Evolutionary conservation across 495 filamentous ascomycete species (phyloP).

Genomic region (Parachaetomium inaequale): DNA sequence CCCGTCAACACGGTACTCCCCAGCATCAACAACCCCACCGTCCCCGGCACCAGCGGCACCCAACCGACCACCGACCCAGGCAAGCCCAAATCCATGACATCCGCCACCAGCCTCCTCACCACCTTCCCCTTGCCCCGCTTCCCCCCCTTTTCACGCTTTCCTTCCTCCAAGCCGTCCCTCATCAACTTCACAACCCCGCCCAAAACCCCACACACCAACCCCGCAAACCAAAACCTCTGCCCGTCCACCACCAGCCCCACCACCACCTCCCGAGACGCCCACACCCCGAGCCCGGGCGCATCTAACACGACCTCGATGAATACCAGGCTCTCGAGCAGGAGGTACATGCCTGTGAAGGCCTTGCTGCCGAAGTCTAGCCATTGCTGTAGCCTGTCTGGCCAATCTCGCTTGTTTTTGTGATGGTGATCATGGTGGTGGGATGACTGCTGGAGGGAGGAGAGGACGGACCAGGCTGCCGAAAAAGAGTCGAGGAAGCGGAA

Average conservation of each 20-base stretch:
- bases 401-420: neutral
- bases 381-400: neutral
- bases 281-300: slow-evolving; percentile 44
- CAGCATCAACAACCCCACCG: slow-evolving; percentile 52
- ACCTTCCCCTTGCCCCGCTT: slow-evolving; percentile 21
- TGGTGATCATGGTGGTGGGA: neutral
- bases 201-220: slow-evolving; percentile 39
- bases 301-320: slow-evolving; percentile 43
- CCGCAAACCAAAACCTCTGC: slow-evolving; percentile 64
- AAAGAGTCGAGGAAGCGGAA: slow-evolving; percentile 64
- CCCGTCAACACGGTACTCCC: slow-evolving; percentile 56
- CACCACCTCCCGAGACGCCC: slow-evolving; percentile 26
- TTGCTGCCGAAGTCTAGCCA: slow-evolving; percentile 29
- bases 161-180: neutral
- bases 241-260: slow-evolving; percentile 45
- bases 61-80: slow-evolving; percentile 55
- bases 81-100: slow-evolving; percentile 55
- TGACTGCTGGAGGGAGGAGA: neutral
- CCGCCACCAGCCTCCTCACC: slow-evolving; percentile 44
- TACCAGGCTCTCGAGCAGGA: slow-evolving; percentile 44
- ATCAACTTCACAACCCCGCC: slow-evolving; percentile 22
- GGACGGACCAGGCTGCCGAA: slow-evolving; percentile 40
- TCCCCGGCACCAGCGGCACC: slow-evolving; percentile 44
- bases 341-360: slow-evolving; percentile 47
- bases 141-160: slow-evolving; percentile 1